Evolutionary conservation across 2,329 filamentous ascomycete genomes (phyloP).

Genomic region (Ascochyta clinopodiicola): DNA sequence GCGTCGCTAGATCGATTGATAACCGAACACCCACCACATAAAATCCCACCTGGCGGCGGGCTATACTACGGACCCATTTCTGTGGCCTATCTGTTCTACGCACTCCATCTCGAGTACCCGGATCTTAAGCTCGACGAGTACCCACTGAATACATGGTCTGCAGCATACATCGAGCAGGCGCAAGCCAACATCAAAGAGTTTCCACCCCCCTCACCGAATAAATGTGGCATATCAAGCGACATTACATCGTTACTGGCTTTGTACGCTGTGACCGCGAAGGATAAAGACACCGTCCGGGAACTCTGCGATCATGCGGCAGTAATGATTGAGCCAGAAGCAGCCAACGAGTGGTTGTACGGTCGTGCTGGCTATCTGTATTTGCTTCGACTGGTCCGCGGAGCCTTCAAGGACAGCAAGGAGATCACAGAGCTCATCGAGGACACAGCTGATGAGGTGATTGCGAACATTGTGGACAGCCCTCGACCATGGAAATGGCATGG

Average conservation of each 20-base stretch:
- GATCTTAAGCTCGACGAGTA: constrained; percentile 55
- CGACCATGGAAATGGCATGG: constrained; percentile 70
- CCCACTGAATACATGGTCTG: constrained; percentile 57
- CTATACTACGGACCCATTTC: constrained; percentile 59
- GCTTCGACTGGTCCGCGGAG: constrained; percentile 66
- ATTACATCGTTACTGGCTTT: constrained; percentile 59
- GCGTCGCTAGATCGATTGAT: constrained; percentile 58
- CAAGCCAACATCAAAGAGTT: constrained; percentile 58
- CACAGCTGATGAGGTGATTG: constrained; percentile 63
- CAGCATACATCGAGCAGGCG: constrained; percentile 58
- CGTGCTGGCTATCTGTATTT: constrained; percentile 73
- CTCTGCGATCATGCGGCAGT: constrained; percentile 59
- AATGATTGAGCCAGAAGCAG: constrained; percentile 55
- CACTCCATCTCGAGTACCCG: constrained; percentile 57
- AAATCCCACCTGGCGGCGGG: constrained; percentile 55
- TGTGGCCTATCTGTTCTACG: constrained; percentile 58
- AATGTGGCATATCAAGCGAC: constrained; percentile 59
- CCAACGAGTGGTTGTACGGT: constrained; percentile 71
- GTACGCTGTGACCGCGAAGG: constrained; percentile 58
- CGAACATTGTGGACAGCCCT: constrained; percentile 63
- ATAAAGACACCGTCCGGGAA: constrained; percentile 56
- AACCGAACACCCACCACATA: constrained; percentile 55
- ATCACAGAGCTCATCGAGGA: constrained; percentile 60
- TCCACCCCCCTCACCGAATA: constrained; percentile 53
- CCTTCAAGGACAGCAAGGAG: constrained; percentile 58